Evolutionary conservation across 805 yeast species (phyloP), one percentile per base, ranked within the genome.

Genomic region (Starmerella geochares): DNA sequence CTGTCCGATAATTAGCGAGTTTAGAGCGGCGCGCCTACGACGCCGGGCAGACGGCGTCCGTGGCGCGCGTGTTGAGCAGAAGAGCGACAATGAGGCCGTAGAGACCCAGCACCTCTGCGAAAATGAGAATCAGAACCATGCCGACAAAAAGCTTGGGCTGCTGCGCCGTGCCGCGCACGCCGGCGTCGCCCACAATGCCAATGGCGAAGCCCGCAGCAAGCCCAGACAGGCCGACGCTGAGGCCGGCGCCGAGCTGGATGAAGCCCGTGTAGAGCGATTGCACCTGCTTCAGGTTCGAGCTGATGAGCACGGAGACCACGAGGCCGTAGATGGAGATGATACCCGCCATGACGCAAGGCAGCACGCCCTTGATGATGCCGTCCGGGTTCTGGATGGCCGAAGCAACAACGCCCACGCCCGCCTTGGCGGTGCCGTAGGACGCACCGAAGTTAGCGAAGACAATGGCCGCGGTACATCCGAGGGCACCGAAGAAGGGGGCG

Each of bases 281-380:
- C 62, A 78, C 75, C 72, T 88, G 96, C 64, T 79, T 80, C 64
- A 90, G 78, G 47, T 90, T 80, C 63, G 85, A 92, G 49, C 96
- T 83, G 57, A 90, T 90, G 67, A 90, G 78, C 57, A 90, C 98
- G 23, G 96, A 84, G 53, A 90, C 96, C 57, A 90, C 97, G 66
- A 90, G 75, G 52, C 98, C 98, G 69, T 90, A 90, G 51, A 90
- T 88, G 73, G 97, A 96, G 73, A 90, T 87, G 67, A 90, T 90
- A 90, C 98, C 98, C 58, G 97, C 96, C 96, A 90, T 90, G 73
- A 90, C 80, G 62, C 92, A 96, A 58, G 98, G 98, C 55, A 90
- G 95, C 63, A 88, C 82, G 73, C 85, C 85, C 74, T 81, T 86
- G 62, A 90, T 88, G 52, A 56, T 54, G 17, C 55, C 77, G 68